Base-by-base conservation (phyloP, 202 grass and related monocot genomes). In the Schoenoplectus tabernaemontani region DNA sequence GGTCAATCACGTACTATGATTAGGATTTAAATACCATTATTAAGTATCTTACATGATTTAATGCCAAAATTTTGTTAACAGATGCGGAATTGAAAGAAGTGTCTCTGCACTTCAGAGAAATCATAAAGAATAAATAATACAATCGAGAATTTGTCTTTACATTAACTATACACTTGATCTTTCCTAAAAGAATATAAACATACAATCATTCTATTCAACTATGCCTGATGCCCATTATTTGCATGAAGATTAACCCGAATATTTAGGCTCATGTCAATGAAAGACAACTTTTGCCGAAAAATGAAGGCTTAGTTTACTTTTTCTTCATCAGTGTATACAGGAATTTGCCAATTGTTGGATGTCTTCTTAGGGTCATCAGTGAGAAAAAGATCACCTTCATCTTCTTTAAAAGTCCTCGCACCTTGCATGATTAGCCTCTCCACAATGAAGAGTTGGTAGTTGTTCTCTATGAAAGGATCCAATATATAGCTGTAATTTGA, bases 401-500 rank as follows among this genome's bases (percentile, higher is more conserved):
- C 87, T 83, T 98, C 96, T 82, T 92, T 92, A 80, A 95, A 92
- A 33, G 96, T 92, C 85, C 50, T 98, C 57, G 89, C 89, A 17
- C 89, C 91, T 86, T 86, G 86, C 86, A 94, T 88, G 19, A 97
- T 73, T 82, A 97, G 70, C 81, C 91, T 97, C 84, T 97, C 95
- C 7, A 98, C 81, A 78, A 98, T 98, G 72, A 98, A 98, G 42
- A 94, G 82, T 59, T 92, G 91, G 82, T 98, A 92, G 56, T 95
- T 95, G 76, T 98, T 98, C 76, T 92, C 58, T 7, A 92, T 83
- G 41, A 90, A 46, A 32, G 85, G 86, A 77, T 91, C 83, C 86
- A 98, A 80, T 86, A 98, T 89, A 74, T 60, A 62, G 63, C 86
- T 95, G 75, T 94, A 98, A 53, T 98, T 98, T 4, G 85, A 98